These are phyloP conservation scores for Sugiyamaella pinicola DNA, from an alignment of 1,139 yeast species.

Conservation along the genomic window DNA sequence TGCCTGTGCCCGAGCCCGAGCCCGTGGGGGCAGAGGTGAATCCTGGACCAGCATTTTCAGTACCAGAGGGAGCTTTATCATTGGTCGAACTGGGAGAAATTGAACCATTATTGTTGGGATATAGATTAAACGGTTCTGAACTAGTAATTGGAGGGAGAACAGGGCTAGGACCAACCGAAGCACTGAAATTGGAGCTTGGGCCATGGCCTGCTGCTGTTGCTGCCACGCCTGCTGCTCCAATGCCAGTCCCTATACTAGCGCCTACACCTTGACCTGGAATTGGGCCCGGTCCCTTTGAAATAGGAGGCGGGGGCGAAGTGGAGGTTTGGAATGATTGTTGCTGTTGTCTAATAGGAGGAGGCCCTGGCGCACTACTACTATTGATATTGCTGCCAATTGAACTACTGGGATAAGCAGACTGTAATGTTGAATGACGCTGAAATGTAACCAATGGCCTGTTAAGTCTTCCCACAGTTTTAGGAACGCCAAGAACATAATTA, in stretches of 20 bases:
- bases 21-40: slow-evolving; percentile 2
- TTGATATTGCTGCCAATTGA: background rate
- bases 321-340: slow-evolving; percentile 10
- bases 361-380: background rate
- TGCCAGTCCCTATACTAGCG: slow-evolving; percentile 6
- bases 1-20: background rate
- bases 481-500: slow-evolving; percentile 55
- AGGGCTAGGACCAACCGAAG: slow-evolving; percentile 5
- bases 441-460: slow-evolving; percentile 58
- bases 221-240: background rate
- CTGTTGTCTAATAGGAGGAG: slow-evolving; percentile 17
- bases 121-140: slow-evolving; percentile 9
- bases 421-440: slow-evolving; percentile 72
- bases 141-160: slow-evolving; percentile 17
- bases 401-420: slow-evolving; percentile 26
- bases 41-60: background rate
- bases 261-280: background rate
- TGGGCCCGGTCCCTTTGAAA: slow-evolving; percentile 8
- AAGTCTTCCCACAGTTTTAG: slow-evolving; percentile 35
- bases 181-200: background rate
- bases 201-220: background rate
- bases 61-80: background rate
- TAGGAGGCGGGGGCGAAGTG: slow-evolving; percentile 17
- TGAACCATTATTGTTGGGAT: slow-evolving; percentile 9
- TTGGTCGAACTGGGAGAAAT: slow-evolving; percentile 5